Conservation (phyloP, 1,284 basidiomycete genomes). For the Papiliotrema laurentii region DNA sequence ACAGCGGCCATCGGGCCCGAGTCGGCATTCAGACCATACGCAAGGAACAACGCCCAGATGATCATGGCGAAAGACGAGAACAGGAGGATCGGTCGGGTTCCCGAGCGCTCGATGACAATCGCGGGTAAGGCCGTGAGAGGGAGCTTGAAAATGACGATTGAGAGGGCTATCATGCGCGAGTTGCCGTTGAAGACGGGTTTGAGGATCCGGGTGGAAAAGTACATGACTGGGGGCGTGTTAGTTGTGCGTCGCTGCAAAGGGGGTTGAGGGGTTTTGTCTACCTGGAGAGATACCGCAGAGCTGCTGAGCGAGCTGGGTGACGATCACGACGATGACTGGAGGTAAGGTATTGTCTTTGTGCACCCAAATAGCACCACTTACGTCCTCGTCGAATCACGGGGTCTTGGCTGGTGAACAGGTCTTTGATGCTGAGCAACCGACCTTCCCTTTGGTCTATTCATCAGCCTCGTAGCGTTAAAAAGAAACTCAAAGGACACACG, state of each 20-base stretch:
- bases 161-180: conserved; percentile 38
- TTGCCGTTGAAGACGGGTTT: conserved; percentile 38
- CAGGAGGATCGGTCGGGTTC: conserved; percentile 6
- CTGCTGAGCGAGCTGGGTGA: conserved; percentile 37
- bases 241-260: background rate
- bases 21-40: conserved; percentile 19
- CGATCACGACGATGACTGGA: conserved; percentile 24
- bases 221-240: conserved; percentile 32
- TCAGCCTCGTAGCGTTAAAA: background rate
- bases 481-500: background rate
- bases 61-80: conserved; percentile 13
- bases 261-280: conserved; percentile 5
- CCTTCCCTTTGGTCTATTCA: conserved; percentile 5
- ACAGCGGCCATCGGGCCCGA: conserved; percentile 7
- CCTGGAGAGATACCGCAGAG: conserved; percentile 37
- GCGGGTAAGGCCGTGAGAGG: conserved; percentile 49
- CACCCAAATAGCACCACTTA: conserved; percentile 10
- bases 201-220: conserved; percentile 46
- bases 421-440: conserved; percentile 20
- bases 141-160: conserved; percentile 45
- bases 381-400: conserved; percentile 19
- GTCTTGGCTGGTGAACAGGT: conserved; percentile 27
- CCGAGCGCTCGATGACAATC: conserved; percentile 40
- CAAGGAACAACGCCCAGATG: conserved; percentile 16
- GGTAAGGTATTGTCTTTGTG: background rate